Percentiles rank a stretch among this genome's conserved stretches.
Conservation (phyloP, 176 grass and related monocot species). For the Elymus sibiricus region DNA sequence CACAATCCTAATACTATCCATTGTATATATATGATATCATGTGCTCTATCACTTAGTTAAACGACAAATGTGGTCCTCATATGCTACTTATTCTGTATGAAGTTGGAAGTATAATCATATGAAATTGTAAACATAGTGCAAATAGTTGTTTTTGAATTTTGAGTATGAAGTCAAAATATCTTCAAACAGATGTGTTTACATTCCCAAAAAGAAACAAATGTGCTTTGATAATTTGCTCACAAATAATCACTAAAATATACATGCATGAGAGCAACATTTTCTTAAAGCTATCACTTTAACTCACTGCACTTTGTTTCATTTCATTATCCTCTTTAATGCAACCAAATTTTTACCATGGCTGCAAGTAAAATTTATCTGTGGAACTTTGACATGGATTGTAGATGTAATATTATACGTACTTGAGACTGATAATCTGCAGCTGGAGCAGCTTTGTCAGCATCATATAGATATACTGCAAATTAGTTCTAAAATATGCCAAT, state of each 20-base stretch:
- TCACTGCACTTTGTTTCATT: not conserved
- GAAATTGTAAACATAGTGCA: not conserved
- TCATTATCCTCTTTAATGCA: not conserved
- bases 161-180: not conserved
- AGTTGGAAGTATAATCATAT: constrained; percentile 6
- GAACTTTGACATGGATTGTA: not conserved
- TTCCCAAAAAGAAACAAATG: not conserved
- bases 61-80: not conserved
- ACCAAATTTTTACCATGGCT: not conserved
- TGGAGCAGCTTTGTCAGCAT: not conserved
- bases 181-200: not conserved
- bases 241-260: not conserved
- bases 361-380: not conserved
- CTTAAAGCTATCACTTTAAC: not conserved
- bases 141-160: not conserved
- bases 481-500: not conserved
- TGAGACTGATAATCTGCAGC: not conserved
- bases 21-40: not conserved
- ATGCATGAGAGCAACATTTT: not conserved
- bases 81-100: not conserved
- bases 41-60: constrained; percentile 11
- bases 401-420: not conserved
- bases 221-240: not conserved
- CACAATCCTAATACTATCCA: not conserved
- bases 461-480: not conserved